Conservation (phyloP, 2,329 filamentous ascomycete species). For the Clonostachys sp. region DNA sequence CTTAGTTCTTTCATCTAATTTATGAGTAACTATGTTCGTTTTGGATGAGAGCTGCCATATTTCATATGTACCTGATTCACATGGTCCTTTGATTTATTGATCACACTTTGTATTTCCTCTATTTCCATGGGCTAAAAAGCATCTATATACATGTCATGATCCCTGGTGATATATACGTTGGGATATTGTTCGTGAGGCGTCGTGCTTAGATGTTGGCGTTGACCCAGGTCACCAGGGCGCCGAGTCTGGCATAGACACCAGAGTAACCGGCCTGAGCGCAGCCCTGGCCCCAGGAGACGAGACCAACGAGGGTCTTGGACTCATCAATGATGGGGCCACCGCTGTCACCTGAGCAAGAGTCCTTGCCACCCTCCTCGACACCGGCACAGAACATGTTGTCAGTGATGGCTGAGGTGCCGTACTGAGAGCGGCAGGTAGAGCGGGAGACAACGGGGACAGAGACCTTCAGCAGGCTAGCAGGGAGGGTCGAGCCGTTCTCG, state of each 20-base stretch:
- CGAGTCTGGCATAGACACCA: conserved; percentile 21
- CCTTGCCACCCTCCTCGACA: conserved; percentile 14
- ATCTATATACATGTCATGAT: no score
- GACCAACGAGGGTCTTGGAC: conserved; percentile 12
- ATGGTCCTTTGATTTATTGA: no score
- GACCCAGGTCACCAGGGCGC: conserved; percentile 14
- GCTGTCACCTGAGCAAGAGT: conserved; percentile 22
- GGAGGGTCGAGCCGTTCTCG: conserved; percentile 5
- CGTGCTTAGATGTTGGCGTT: conserved; percentile 7
- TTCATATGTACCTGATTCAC: no score
- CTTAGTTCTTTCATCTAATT: no score
- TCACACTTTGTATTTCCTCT: no score
- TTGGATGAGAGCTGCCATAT: no score
- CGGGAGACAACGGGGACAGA: conserved; percentile 19
- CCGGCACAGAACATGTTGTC: conserved; percentile 24
- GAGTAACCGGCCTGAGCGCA: conserved; percentile 14
- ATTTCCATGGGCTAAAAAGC: no score
- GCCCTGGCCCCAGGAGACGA: conserved; percentile 21
- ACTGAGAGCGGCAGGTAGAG: conserved; percentile 15
- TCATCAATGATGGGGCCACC: conserved; percentile 20
- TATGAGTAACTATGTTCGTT: no score
- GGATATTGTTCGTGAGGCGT: no score
- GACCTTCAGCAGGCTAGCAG: conserved; percentile 17
- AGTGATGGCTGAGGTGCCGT: conserved; percentile 14
- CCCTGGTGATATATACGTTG: no score